These are phyloP conservation scores for Ganoderma resinaceum DNA, from an alignment of 1,284 basidiomycete genomes.

Conservation along the genomic window DNA sequence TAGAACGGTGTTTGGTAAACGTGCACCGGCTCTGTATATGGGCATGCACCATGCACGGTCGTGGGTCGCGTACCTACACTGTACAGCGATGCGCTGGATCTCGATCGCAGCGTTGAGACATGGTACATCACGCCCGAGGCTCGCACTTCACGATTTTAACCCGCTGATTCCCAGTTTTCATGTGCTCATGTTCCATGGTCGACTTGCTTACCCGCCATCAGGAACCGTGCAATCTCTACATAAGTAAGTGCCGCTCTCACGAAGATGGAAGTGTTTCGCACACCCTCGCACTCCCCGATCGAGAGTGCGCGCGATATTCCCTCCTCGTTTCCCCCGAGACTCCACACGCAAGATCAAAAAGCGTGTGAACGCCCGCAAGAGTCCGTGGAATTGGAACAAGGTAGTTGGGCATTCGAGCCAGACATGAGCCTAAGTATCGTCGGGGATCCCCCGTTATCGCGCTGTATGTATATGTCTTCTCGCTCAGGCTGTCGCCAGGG, in stretches of 20 bases:
- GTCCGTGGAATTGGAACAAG: not conserved
- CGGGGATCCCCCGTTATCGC: not conserved
- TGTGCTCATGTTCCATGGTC: no score
- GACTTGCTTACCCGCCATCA: not conserved
- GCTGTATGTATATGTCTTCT: not conserved
- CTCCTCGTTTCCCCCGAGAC: not conserved
- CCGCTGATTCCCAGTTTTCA: not conserved
- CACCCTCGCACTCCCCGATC: no score
- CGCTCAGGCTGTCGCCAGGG: no score
- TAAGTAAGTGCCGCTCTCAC: not conserved
- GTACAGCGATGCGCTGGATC: not conserved
- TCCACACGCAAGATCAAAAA: not conserved
- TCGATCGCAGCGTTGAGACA: not conserved
- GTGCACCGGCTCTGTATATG: not conserved
- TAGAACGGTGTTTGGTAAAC: not conserved
- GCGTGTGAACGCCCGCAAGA: not conserved
- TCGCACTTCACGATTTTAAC: not conserved
- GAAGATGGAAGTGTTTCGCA: not conserved
- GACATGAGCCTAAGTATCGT: not conserved
- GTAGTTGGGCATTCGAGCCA: not conserved
- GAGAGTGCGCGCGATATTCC: no score
- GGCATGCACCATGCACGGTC: not conserved
- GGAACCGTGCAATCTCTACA: not conserved
- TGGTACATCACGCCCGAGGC: not conserved
- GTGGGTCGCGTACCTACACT: not conserved